Percentiles rank a stretch among this genome's conserved stretches.
These are phyloP conservation scores for Fonsecaea pugnacius DNA, from an alignment of 2,329 filamentous ascomycete genomes.

Conservation along the genomic window DNA sequence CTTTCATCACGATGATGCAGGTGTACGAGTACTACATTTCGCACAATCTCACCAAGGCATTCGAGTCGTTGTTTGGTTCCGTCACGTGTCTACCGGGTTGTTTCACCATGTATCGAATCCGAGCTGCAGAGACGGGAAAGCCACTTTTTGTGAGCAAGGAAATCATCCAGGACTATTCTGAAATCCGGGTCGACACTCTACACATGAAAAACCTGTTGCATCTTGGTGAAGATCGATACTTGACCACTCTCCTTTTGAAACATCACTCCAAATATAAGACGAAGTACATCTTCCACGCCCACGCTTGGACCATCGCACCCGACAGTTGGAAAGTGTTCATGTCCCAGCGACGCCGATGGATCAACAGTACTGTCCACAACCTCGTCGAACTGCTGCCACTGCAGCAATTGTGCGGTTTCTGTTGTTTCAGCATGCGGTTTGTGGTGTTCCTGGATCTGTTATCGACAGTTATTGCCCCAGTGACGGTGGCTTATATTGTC, in stretches of 20 bases:
- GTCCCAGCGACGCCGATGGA: conserved; percentile 98
- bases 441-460: conserved; percentile 93
- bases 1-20: conserved; percentile 98
- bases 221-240: conserved; percentile 94
- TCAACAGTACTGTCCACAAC: conserved; percentile 99
- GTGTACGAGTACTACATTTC: conserved; percentile 99
- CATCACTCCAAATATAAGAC: conserved; percentile 95
- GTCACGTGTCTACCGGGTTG: conserved; percentile 98
- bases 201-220: conserved; percentile 99
- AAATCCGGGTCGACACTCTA: conserved; percentile 94
- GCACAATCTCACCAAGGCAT: conserved; percentile 94
- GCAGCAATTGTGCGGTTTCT: conserved; percentile 96
- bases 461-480: conserved; percentile 88
- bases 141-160: conserved; percentile 95
- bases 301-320: conserved; percentile 96
- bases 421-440: conserved; percentile 99
- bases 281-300: conserved; percentile 89
- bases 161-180: conserved; percentile 82
- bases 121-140: conserved; percentile 90
- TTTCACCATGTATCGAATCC: conserved; percentile 98
- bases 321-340: conserved; percentile 94
- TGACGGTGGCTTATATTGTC: conserved; percentile 84
- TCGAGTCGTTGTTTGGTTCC: conserved; percentile 94
- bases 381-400: conserved; percentile 92
- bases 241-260: conserved; percentile 93